phyloP scores from a whole-genome alignment of 2,329 filamentous ascomycete genomes.

The Claviceps sp. region DNA sequence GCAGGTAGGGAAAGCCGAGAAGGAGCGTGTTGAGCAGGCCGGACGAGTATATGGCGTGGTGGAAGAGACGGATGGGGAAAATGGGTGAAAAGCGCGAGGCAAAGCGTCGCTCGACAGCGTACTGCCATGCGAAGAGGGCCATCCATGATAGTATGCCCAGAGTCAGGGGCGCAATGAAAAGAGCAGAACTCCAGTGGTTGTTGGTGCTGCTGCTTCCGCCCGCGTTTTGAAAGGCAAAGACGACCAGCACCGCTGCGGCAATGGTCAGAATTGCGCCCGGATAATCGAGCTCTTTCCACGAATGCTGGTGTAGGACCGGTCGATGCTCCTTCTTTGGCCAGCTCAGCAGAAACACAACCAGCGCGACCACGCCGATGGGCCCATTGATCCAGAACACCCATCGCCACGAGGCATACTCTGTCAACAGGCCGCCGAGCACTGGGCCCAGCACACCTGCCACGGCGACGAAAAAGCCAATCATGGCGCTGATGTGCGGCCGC shows the following conservation, averaged over 20 bases:
- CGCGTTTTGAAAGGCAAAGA: conserved; percentile 44
- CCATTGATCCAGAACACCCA: conserved; percentile 50
- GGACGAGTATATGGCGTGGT: conserved; percentile 30
- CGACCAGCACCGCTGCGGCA: conserved; percentile 37
- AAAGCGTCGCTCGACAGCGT: conserved; percentile 13
- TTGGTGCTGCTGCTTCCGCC: conserved; percentile 9
- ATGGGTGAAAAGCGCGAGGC: conserved; percentile 22
- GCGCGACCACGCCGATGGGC: conserved; percentile 33
- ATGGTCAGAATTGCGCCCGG: conserved; percentile 40
- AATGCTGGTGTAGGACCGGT: conserved; percentile 22
- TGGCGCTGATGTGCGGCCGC: conserved; percentile 28
- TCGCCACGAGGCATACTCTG: conserved; percentile 35
- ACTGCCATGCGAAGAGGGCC: conserved; percentile 17
- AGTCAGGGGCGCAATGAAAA: conserved; percentile 19
- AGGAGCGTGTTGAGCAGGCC: conserved; percentile 32
- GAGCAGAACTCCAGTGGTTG: conserved; percentile 28
- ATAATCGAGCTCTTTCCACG: conserved; percentile 39
- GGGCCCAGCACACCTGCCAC: conserved; percentile 37
- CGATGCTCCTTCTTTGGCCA: conserved; percentile 35
- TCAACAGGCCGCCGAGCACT: conserved; percentile 36
- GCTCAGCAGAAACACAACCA: conserved; percentile 31
- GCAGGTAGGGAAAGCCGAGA: conserved; percentile 35
- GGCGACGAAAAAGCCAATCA: conserved; percentile 36
- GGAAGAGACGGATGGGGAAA: conserved; percentile 34
- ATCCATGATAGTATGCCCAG: conserved; percentile 17